Conservation (phyloP, 140 eudicot species). For the Cichorium intybus region DNA sequence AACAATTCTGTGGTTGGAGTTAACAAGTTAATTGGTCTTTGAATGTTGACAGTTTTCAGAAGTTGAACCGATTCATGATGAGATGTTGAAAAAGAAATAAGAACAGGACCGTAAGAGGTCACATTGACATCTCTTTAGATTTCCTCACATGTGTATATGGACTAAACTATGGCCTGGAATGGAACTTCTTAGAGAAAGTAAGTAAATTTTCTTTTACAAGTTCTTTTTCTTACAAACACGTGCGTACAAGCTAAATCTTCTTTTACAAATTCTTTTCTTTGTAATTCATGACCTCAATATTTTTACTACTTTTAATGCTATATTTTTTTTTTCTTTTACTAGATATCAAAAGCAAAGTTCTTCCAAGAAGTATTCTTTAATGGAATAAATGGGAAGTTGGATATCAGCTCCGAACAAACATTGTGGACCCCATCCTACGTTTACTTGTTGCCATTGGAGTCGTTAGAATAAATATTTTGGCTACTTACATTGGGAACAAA, state of each 20-base stretch:
- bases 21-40: background rate
- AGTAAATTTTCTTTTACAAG: no score
- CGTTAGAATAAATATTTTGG: no score
- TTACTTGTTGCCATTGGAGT: conserved; percentile 76
- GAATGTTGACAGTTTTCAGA: conserved; percentile 72
- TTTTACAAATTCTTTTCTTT: background rate
- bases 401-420: conserved; percentile 35
- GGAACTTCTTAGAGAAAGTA: conserved; percentile 98
- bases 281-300: background rate
- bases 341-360: conserved; percentile 67
- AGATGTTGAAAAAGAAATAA: conserved; percentile 84
- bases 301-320: conserved; percentile 5
- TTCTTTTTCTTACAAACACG: no score
- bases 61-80: conserved; percentile 80
- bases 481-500: no score
- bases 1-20: background rate
- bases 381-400: conserved; percentile 76
- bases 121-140: conserved; percentile 76
- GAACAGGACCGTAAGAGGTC: conserved; percentile 89
- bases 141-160: conserved; percentile 99
- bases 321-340: conserved; percentile 13
- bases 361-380: conserved; percentile 84
- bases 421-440: conserved; percentile 70
- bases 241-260: no score
- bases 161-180: conserved; percentile 94